Evolutionary conservation across 2,329 filamentous ascomycete species (phyloP), one percentile per base, ranked within the genome.

Genomic region (Lithohypha guttulata): DNA sequence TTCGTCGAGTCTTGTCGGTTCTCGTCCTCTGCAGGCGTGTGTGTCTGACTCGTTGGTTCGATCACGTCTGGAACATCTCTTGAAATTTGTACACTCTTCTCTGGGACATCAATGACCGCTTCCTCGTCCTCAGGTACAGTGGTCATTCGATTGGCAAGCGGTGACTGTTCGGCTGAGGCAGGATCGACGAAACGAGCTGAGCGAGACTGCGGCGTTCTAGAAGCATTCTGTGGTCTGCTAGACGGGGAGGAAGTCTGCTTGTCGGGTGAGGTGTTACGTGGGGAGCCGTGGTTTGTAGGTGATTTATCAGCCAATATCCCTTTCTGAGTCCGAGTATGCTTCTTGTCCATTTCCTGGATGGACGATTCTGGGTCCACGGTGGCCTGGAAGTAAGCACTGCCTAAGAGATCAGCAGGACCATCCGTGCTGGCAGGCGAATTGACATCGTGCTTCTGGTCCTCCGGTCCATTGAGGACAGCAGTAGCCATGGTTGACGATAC

Each of bases 71-170:
- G 59, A 34, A 75, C 68, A 10, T 70, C 63, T 20, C 75, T 70
- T 2, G 73, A 75, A 55, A 93, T 91, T 51, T 91, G 84, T 3
- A 93, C 83, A 55, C 80, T 89, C 39, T 52, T 50, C 6, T 22
- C 13, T 28, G 30, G 35, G 17, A 22, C 35, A 5, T 22, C 27
- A 31, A 14, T 17, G 8, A 23, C 26, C 3, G 35, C 20, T 2
- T 30, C 35, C 25, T 39, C 35, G 26, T 39, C 35, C 35, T 39
- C 35, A 14, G 35, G 35, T 7, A 39, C 35, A 11, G 35, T 39
- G 26, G 15, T 39, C 35, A 39, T 39, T 21, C 35, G 25, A 14
- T 15, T 19, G 17, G 26, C 27, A 17, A 39, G 5, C 10, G 35
- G 35, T 14, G 35, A 30, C 10, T 39, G 35, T n/a, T 39, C 35